These are phyloP conservation scores for Backusella parvicylindrica DNA, from an alignment of 192 early-diverging fungal species.

Conservation along the genomic window DNA sequence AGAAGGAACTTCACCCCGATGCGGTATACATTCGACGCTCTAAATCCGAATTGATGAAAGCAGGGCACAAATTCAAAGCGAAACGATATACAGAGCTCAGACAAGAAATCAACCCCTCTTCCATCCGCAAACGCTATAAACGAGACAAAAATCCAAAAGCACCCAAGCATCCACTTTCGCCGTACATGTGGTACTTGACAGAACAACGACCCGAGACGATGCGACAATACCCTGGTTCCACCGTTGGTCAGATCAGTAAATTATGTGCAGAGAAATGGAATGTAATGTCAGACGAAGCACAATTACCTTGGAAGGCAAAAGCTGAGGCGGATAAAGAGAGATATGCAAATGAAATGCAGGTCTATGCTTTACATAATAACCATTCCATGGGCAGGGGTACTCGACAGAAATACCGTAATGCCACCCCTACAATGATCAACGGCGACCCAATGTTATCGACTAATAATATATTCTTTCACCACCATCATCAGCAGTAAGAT, in stretches of 20 bases:
- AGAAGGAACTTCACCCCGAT: conserved; percentile 46
- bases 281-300: conserved; percentile 40
- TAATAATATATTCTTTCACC: background rate
- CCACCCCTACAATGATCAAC: background rate
- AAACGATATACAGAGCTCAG: background rate
- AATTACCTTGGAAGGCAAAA: conserved; percentile 48
- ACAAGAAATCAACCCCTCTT: background rate
- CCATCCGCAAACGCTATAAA: conserved; percentile 36
- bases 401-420: conserved; percentile 20
- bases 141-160: conserved; percentile 52
- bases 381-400: conserved; percentile 23
- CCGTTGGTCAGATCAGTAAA: conserved; percentile 65
- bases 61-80: conserved; percentile 16
- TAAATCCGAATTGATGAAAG: conserved; percentile 53
- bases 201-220: conserved; percentile 57
- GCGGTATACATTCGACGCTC: conserved; percentile 56
- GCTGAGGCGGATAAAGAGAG: conserved; percentile 57
- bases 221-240: conserved; percentile 54
- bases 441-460: background rate
- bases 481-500: background rate
- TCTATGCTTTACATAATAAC: conserved; percentile 33
- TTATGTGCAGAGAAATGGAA: conserved; percentile 59
- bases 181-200: conserved; percentile 62
- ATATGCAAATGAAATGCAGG: conserved; percentile 57
- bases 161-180: conserved; percentile 71